Evolutionary conservation across 2,329 filamentous ascomycete genomes (phyloP), one percentile per base, ranked within the genome.

Genomic region (Xylaria hypoxylon): DNA sequence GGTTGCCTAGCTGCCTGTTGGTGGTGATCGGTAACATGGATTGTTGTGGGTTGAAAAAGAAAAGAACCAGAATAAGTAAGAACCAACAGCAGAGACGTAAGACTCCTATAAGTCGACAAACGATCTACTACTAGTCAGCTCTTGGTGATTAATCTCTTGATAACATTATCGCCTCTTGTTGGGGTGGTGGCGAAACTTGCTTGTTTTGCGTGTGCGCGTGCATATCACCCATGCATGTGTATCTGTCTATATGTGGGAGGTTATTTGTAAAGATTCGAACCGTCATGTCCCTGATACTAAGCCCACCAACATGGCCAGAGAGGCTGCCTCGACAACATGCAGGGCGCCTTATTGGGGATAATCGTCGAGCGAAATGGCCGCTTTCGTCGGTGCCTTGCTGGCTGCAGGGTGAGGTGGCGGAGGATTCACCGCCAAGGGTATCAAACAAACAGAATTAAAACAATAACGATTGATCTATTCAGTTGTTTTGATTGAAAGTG

Each of bases 371-470:
- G 53, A 65, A 53, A 64, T 65, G 65, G 65, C 58, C 52, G 33
- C 55, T 62, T 65, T 64, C 52, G 67, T 68, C 59, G 51, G 55
- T 68, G 58, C 59, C 62, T 63, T 47, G 45, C 58, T 69, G 61
- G 51, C 61, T 69, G 68, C 68, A 69, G 68, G 68, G 65, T 69
- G 68, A 69, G 38, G 68, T 69, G 68, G 68, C 68, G 65, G 53
- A 68, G 62, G 61, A 62, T 68, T 69, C 68, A 63, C 68, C 65
- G 68, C 65, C 65, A 60, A 64, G 67, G 55, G 44, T 63, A 59
- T 59, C 61, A 67, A 62, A 62, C 61, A 55, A 64, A 62, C 56
- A 62, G 26, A 59, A 35, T 28, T 19, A 52, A 48, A 42, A 48
- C 19, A 15, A 64, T 52, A 51, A 33, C 51, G 40, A 60, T 40